Percentiles rank a stretch among this genome's conserved stretches.
Evolutionary conservation across 2,329 filamentous ascomycete genomes (phyloP).

Genomic region (Ceratocystis harringtonii): DNA sequence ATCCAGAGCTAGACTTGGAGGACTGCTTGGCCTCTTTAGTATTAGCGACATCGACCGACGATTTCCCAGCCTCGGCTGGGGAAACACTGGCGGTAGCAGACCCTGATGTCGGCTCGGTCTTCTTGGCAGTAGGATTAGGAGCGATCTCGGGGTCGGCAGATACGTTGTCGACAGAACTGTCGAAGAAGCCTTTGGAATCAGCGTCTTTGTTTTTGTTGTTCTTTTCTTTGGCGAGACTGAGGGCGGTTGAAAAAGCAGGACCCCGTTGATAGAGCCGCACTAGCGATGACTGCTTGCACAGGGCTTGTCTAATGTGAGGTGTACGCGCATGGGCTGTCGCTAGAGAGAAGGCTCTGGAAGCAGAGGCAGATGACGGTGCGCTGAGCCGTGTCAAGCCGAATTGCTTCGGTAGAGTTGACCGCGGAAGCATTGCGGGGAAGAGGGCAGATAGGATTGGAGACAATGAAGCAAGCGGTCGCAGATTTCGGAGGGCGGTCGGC

Average conservation of each 20-base stretch:
- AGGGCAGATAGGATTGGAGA: not conserved
- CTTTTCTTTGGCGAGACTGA: constrained; percentile 16
- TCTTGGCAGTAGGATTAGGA: constrained; percentile 21
- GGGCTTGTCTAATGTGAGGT: constrained; percentile 12
- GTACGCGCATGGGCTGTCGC: constrained; percentile 7
- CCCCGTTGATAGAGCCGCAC: constrained; percentile 12
- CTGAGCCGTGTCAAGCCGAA: constrained; percentile 11
- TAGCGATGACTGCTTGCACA: constrained; percentile 9
- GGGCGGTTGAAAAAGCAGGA: constrained; percentile 13
- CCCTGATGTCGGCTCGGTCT: constrained; percentile 2
- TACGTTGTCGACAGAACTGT: constrained; percentile 34
- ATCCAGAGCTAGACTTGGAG: constrained; percentile 9
- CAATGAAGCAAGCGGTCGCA: not conserved
- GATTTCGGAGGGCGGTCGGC: not conserved
- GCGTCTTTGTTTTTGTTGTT: constrained; percentile 26
- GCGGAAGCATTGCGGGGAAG: constrained; percentile 15
- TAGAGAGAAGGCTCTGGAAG: constrained; percentile 9
- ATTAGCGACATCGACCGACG: not conserved
- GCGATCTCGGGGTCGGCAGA: constrained; percentile 36
- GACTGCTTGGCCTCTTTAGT: constrained; percentile 10
- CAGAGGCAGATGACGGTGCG: constrained; percentile 2
- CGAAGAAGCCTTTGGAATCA: constrained; percentile 32
- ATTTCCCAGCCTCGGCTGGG: not conserved
- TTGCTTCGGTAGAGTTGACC: constrained; percentile 12
- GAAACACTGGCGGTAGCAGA: not conserved